Base-by-base conservation (phyloP, 2,329 filamentous ascomycete genomes). In the Neonectria coccinea region DNA sequence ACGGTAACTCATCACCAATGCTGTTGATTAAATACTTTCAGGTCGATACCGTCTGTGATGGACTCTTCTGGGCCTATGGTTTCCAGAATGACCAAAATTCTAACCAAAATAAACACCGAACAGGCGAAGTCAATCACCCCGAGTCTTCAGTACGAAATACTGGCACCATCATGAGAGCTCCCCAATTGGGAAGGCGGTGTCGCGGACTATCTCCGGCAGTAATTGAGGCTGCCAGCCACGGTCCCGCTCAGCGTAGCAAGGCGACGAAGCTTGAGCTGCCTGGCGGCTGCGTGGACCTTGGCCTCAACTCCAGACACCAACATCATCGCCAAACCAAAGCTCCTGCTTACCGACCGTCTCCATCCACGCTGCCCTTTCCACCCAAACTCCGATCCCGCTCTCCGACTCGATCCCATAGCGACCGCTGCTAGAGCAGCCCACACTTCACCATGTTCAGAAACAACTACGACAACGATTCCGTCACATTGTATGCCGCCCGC, bases 401-500 rank as follows among this genome's bases (percentile, higher is more conserved):
- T 54, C 56, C 68, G 62, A 68, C 36, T 45, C 48, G 44, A 58
- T 56, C 42, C 20, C 18, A 51, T 50, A 56, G 57, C 69, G 58
- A 73, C 4, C 54, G 67, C 68, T 73, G 69, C 67, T 66, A 51
- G 58, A 67, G 67, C 70, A 66, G 68, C 64, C 61, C 9, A 58
- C 61, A 56, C 48, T 64, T 53, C 70, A 68, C 77, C 77, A 98
- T 99, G 96, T 99, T 99, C 85, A 89, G 96, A 84, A 99, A 99
- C 88, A 98, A 98, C 84, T 99, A 99, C 88, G 96, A 99, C 86
- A 99, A 99, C 89, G 96, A 99, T 83, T 97, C 95, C 69, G 94
- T 98, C 84, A 99, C 96, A 84, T 99, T 98, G 94, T 97, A 87
- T 83, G 91, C 83, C 78, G 69, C 57, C 61, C 55, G 36, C 52